Evolutionary conservation across 805 yeast species (phyloP).

Genomic region (Pichia insulana): DNA sequence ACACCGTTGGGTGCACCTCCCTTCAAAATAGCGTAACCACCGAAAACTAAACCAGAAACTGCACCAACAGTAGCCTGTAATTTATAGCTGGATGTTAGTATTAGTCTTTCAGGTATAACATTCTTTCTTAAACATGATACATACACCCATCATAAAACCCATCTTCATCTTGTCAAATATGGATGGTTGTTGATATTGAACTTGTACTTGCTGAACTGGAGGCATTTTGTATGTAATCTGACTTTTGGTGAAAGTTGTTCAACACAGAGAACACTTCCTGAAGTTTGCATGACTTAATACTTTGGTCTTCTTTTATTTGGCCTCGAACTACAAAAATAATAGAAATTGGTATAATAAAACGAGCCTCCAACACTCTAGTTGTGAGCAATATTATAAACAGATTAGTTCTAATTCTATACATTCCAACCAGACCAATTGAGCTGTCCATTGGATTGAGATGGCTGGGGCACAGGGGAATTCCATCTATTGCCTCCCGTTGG

Average conservation of each 20-base stretch:
- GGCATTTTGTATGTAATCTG: conserved; percentile 33
- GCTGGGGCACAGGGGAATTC: conserved; percentile 7
- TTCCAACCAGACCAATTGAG: conserved; percentile 9
- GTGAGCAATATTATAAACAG: conserved; percentile 3
- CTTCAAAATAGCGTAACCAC: conserved; percentile 83
- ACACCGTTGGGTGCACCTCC: conserved; percentile 98
- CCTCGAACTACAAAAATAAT: too few relatives aligned
- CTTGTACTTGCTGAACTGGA: conserved; percentile 64
- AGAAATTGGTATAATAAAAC: too few relatives aligned
- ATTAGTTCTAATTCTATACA: not conserved
- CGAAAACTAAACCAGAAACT: conserved; percentile 89
- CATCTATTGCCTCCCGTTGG: not conserved
- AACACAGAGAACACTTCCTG: too few relatives aligned
- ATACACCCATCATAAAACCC: conserved; percentile 94
- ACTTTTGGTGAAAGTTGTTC: too few relatives aligned
- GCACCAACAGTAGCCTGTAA: conserved; percentile 68
- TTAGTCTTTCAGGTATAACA: conserved; percentile 11
- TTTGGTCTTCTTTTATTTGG: too few relatives aligned
- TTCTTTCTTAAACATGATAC: conserved; percentile 15
- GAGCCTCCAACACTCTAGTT: too few relatives aligned
- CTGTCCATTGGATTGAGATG: conserved; percentile 8
- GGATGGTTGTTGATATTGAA: conserved; percentile 61
- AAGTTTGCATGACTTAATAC: too few relatives aligned
- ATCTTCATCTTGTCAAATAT: conserved; percentile 94
- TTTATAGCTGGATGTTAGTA: conserved; percentile 3